Conservation (phyloP, 495 filamentous ascomycete genomes). For the Penicillium cosmopolitanum region DNA sequence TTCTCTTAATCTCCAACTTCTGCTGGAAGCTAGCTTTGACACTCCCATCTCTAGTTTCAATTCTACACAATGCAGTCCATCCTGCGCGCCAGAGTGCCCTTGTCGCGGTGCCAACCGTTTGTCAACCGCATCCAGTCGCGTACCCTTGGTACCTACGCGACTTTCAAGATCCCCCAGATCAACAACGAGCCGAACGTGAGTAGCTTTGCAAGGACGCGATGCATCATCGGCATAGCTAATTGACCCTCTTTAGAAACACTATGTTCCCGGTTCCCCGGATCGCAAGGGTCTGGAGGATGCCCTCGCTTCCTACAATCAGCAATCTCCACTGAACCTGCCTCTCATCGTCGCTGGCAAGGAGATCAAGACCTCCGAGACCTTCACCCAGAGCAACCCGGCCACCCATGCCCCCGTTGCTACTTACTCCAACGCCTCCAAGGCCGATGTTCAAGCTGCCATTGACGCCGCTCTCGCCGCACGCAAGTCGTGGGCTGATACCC, state of each 20-base stretch:
- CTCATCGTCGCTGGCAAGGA: slow-evolving; percentile 15
- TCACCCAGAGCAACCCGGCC: slow-evolving; percentile 73
- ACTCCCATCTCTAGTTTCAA: slow-evolving; percentile 1
- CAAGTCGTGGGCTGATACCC: slow-evolving; percentile 75
- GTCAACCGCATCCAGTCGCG: slow-evolving; percentile 33
- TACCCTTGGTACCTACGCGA: slow-evolving; percentile 60
- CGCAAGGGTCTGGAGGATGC: slow-evolving; percentile 73
- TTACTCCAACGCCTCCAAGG: slow-evolving; percentile 74
- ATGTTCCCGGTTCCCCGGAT: slow-evolving; percentile 77
- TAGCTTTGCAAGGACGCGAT: slow-evolving; percentile 11
- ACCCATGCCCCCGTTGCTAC: slow-evolving; percentile 75
- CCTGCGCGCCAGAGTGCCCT: slow-evolving; percentile 36
- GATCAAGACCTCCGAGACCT: slow-evolving; percentile 41
- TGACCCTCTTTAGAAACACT: slow-evolving; percentile 68
- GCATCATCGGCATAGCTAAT: not conserved
- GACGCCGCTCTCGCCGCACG: slow-evolving; percentile 80
- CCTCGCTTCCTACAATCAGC: slow-evolving; percentile 47
- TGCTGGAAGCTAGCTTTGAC: slow-evolving; percentile 6
- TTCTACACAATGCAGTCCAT: slow-evolving; percentile 41
- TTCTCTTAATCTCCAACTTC: slow-evolving; percentile 10
- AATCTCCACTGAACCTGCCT: slow-evolving; percentile 15
- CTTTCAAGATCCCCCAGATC: slow-evolving; percentile 85
- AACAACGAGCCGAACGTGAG: slow-evolving; percentile 93
- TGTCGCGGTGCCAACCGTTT: slow-evolving; percentile 28
- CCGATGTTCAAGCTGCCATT: slow-evolving; percentile 76